Evolutionary conservation across 441 rosid genomes (phyloP).

Genomic region (Bruguiera hainesii): DNA sequence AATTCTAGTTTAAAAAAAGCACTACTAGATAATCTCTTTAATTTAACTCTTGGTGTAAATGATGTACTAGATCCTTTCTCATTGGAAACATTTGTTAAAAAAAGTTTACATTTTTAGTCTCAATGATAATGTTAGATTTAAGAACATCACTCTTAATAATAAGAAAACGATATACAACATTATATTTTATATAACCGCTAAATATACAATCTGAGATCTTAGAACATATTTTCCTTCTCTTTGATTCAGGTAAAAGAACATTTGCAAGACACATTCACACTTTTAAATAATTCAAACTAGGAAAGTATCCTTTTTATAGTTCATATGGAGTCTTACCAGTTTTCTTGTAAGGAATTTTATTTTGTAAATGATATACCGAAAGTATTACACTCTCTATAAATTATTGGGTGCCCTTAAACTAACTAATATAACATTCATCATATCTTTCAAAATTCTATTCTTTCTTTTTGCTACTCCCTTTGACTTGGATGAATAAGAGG

Average conservation of each 20-base stretch:
- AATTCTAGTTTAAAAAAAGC: no score
- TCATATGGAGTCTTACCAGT: background rate
- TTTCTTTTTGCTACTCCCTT: background rate
- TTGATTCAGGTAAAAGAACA: background rate
- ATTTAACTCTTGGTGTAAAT: no score
- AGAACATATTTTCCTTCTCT: background rate
- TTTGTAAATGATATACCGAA: background rate
- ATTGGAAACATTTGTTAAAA: no score
- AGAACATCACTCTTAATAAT: no score
- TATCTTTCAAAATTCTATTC: slow-evolving; percentile 4
- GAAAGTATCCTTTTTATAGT: background rate
- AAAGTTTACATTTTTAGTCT: no score
- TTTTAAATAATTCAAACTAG: background rate
- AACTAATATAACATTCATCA: background rate
- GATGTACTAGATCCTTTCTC: no score
- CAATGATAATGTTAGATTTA: no score
- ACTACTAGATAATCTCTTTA: no score
- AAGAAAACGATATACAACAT: no score
- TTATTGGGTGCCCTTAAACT: background rate
- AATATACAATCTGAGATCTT: background rate
- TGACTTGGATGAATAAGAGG: background rate
- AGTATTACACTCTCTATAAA: background rate
- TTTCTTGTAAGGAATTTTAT: slow-evolving; percentile 4
- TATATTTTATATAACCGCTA: background rate
- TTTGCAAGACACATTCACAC: background rate